Evolutionary conservation across 2,329 filamentous ascomycete genomes (phyloP).

Genomic region (Lecanicillium sp.): DNA sequence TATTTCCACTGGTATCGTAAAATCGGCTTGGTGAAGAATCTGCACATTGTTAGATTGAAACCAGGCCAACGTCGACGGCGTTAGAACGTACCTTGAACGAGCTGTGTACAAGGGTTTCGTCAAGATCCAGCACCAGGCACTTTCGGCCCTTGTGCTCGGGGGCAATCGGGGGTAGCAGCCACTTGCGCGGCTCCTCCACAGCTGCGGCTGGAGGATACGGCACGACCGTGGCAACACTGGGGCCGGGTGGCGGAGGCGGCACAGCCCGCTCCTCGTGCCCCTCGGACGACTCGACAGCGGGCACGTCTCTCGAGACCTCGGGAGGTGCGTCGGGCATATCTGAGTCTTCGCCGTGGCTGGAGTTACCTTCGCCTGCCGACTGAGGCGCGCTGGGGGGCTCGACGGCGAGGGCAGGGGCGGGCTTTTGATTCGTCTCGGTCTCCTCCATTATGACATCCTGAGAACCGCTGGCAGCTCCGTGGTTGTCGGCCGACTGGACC

Average conservation of each 20-base stretch:
- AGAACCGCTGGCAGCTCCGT: slow-evolving; percentile 39
- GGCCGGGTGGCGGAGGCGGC: slow-evolving; percentile 43
- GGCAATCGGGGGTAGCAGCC: slow-evolving; percentile 73
- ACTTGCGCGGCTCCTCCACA: slow-evolving; percentile 47
- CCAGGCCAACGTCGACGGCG: slow-evolving; percentile 8
- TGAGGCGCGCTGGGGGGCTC: slow-evolving; percentile 35
- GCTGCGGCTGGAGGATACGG: slow-evolving; percentile 36
- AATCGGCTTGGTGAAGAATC: slow-evolving; percentile 97
- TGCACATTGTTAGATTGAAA: slow-evolving; percentile 32
- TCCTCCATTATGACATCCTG: slow-evolving; percentile 43
- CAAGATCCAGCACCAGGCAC: slow-evolving; percentile 89
- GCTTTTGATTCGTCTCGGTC: slow-evolving; percentile 40
- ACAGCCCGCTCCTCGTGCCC: slow-evolving; percentile 27
- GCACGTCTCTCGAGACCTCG: slow-evolving; percentile 40
- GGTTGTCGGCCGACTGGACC: slow-evolving; percentile 38
- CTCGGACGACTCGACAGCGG: slow-evolving; percentile 22
- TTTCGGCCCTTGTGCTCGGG: slow-evolving; percentile 81
- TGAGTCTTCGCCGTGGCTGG: slow-evolving; percentile 53
- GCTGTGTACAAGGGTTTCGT: slow-evolving; percentile 95
- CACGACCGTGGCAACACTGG: slow-evolving; percentile 35
- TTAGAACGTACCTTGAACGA: slow-evolving; percentile 77
- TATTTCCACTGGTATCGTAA: slow-evolving; percentile 97
- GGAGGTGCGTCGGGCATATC: slow-evolving; percentile 60
- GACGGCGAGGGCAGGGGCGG: slow-evolving; percentile 32
- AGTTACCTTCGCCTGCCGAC: slow-evolving; percentile 13